Conservation (phyloP, 2,329 filamentous ascomycete genomes). For the Penicillium glabrum region DNA sequence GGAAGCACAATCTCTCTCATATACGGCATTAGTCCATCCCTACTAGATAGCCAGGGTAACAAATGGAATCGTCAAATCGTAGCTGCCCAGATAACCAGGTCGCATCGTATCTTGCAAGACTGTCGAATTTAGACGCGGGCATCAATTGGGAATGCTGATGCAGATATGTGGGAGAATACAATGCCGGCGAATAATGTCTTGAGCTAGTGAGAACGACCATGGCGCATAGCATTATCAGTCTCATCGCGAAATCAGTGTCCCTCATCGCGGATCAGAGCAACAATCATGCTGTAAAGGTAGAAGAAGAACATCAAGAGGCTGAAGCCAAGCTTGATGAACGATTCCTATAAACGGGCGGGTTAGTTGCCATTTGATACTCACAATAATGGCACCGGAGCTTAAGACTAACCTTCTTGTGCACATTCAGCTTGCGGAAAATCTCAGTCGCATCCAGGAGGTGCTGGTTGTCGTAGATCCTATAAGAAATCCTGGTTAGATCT, state of each 20-base stretch:
- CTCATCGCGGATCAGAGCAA: slow-evolving; percentile 95
- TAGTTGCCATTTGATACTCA: slow-evolving; percentile 2
- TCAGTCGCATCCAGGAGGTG: slow-evolving; percentile 96
- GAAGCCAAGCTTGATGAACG: slow-evolving; percentile 98
- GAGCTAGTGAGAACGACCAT: slow-evolving; percentile 28
- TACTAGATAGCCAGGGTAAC: slow-evolving; percentile 6
- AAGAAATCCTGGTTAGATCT: slow-evolving; percentile 22
- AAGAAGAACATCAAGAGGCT: slow-evolving; percentile 99
- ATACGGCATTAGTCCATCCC: slow-evolving; percentile 16
- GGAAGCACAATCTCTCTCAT: slow-evolving; percentile 12
- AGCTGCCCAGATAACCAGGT: neutral
- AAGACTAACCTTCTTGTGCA: slow-evolving; percentile 85
- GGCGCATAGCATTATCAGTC: slow-evolving; percentile 42
- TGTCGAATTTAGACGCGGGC: neutral
- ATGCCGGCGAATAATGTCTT: slow-evolving; percentile 5
- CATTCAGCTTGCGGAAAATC: slow-evolving; percentile 98
- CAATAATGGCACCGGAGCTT: neutral
- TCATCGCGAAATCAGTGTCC: slow-evolving; percentile 63
- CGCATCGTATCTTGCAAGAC: neutral
- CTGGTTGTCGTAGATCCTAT: slow-evolving; percentile 92
- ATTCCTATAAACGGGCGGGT: slow-evolving; percentile 65
- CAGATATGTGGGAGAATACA: neutral
- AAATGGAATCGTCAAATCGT: slow-evolving; percentile 8
- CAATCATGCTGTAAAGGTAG: slow-evolving; percentile 99
- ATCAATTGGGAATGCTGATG: neutral